Evolutionary conservation across 1,284 basidiomycete genomes (phyloP).

Genomic region (Tremellales sp.): DNA sequence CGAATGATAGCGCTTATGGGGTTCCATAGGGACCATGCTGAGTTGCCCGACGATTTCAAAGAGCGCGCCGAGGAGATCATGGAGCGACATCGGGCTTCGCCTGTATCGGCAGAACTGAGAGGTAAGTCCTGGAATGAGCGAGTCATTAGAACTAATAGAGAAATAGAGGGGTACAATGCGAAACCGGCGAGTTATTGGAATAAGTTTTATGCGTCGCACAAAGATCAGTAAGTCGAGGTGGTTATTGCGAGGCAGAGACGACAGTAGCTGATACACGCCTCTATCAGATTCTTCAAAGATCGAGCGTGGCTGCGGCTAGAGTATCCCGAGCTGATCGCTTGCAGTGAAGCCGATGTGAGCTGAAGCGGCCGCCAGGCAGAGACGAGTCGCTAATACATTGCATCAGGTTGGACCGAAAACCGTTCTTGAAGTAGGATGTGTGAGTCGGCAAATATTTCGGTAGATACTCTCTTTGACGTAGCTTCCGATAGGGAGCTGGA

Average conservation of each 20-base stretch:
- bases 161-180: constrained; percentile 38
- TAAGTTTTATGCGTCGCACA: constrained; percentile 80
- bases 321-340: constrained; percentile 76
- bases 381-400: neutral
- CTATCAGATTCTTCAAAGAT: constrained; percentile 81
- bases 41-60: constrained; percentile 71
- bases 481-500: constrained; percentile 64
- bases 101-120: constrained; percentile 65
- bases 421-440: constrained; percentile 82
- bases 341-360: constrained; percentile 63
- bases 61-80: constrained; percentile 66
- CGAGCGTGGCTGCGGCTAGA: constrained; percentile 91
- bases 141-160: constrained; percentile 5
- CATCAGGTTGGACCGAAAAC: constrained; percentile 67
- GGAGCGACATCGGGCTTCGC: constrained; percentile 61
- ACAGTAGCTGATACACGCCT: neutral
- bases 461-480: constrained; percentile 6
- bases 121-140: constrained; percentile 54
- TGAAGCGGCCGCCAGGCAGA: neutral
- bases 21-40: constrained; percentile 70
- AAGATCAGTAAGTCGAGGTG: constrained; percentile 42
- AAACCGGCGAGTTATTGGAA: constrained; percentile 61
- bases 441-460: constrained; percentile 48
- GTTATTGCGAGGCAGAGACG: neutral
- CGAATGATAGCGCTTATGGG: constrained; percentile 12